Evolutionary conservation across 2,329 filamentous ascomycete genomes (phyloP), one percentile per base, ranked within the genome.

Genomic region (Exophiala viscosa): DNA sequence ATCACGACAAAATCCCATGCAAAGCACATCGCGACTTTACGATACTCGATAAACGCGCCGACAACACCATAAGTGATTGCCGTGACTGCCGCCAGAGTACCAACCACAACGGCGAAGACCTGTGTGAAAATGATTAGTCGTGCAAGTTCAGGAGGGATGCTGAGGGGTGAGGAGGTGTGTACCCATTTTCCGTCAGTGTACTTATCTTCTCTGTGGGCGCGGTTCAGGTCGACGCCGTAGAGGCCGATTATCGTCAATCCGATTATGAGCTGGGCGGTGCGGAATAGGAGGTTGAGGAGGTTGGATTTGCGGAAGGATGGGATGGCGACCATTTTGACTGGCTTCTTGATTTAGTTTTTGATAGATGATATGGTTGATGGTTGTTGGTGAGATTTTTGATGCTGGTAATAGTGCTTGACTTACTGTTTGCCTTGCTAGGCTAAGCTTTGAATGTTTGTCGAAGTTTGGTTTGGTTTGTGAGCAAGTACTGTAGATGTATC

Each of bases 211-310:
- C 80, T 70, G 34, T 73, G 67, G 1, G 82, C 81, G 17, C 70
- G 69, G 55, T 81, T 70, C 5, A 93, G 72, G 65, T 92, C 87
- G 18, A 78, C 71, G 33, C 84, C 87, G 60, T 93, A 96, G 15
- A 96, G 80, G 1, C 87, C 90, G 59, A 86, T 84, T 49, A 93
- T 86, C 1, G 86, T 80, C 52, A 95, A 71, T 11, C 84, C 88
- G 59, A 95, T 77, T 52, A 87, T 78, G 65, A 96, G 85, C 65
- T 92, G 88, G 55, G 85, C 71, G 68, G 91, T 77, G 66, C 91
- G 40, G n/a, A 90, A 71, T 59, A 78, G 60, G 18, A 81, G 43
- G 44, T 63, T 57, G 39, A 55, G 11, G 17, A 59, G 46, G 45
- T 47, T 53, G 41, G 50, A 52, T 41, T 46, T 45, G 45, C 49